Percentiles rank a stretch among this genome's conserved stretches.
Evolutionary conservation across 768 basidiomycete species (phyloP).

Genomic region (Lactifluus volemus): DNA sequence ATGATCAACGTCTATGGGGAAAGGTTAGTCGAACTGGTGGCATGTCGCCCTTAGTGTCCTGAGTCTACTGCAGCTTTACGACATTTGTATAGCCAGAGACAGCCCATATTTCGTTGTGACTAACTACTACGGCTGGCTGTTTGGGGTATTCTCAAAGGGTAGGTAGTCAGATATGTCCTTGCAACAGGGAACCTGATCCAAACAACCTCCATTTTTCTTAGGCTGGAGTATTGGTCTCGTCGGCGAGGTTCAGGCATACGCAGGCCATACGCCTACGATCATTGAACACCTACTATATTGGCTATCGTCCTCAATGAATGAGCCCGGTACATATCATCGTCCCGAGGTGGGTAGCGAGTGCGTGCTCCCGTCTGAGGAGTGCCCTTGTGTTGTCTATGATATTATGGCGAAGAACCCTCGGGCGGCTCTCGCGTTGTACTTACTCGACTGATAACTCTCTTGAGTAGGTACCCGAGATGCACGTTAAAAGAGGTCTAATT

Average conservation of each 20-base stretch:
- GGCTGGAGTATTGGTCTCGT: conserved; percentile 13
- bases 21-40: conserved; percentile 4
- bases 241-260: conserved; percentile 4
- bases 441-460: conserved; percentile 14
- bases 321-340: conserved; percentile 12
- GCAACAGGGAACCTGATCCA: background rate
- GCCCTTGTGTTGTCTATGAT: conserved; percentile 15
- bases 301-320: conserved; percentile 16
- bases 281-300: conserved; percentile 15
- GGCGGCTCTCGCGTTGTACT: conserved; percentile 16
- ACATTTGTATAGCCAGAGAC: conserved; percentile 18
- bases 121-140: conserved; percentile 22
- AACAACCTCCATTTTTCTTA: background rate
- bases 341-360: conserved; percentile 18
- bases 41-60: background rate
- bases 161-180: background rate
- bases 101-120: conserved; percentile 21
- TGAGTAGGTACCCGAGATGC: conserved; percentile 19
- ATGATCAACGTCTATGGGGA: conserved; percentile 17
- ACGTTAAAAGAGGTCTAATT: conserved; percentile 16
- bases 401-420: conserved; percentile 17
- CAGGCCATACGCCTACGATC: conserved; percentile 5
- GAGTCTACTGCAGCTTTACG: conserved; percentile 15
- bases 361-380: conserved; percentile 10
- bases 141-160: conserved; percentile 22